Percentiles rank a stretch among this genome's conserved stretches.
Conservation (phyloP, 257 asterid species). For the Solanum appendiculatum region DNA sequence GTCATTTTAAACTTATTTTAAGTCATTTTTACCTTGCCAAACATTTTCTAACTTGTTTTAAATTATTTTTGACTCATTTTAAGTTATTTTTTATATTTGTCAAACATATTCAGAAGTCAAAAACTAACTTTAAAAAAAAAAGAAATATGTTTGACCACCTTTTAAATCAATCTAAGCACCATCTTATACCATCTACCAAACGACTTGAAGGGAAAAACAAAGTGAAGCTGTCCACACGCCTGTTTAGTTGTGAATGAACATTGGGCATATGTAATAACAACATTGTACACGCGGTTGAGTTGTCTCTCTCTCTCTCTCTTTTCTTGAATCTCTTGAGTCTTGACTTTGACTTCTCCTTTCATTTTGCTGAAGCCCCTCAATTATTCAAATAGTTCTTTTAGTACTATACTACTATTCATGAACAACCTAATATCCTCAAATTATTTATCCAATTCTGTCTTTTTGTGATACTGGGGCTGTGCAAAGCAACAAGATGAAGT, state of each 20-base stretch:
- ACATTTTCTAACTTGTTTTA: too few species aligned
- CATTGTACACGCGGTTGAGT: background rate
- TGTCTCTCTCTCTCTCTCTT: background rate
- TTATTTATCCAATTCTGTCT: background rate
- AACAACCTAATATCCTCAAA: background rate
- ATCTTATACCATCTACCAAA: too few species aligned
- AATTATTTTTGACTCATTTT: too few species aligned
- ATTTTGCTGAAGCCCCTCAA: background rate
- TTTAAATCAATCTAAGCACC: too few species aligned
- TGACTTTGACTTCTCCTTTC: background rate
- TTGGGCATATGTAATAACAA: background rate
- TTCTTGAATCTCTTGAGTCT: background rate
- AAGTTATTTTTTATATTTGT: too few species aligned
- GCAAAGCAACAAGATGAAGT: constrained; percentile 7
- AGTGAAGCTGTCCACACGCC: background rate
- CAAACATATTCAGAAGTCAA: too few species aligned
- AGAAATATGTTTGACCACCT: too few species aligned
- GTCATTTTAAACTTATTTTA: too few species aligned
- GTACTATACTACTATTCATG: background rate
- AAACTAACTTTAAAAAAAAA: too few species aligned
- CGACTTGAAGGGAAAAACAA: background rate
- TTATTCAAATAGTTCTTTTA: background rate
- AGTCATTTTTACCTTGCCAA: too few species aligned
- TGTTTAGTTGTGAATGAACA: background rate
- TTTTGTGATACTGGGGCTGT: background rate